Evolutionary conservation across 495 filamentous ascomycete species (phyloP), one percentile per base, ranked within the genome.

Genomic region (Aspergillus heteromorphus): DNA sequence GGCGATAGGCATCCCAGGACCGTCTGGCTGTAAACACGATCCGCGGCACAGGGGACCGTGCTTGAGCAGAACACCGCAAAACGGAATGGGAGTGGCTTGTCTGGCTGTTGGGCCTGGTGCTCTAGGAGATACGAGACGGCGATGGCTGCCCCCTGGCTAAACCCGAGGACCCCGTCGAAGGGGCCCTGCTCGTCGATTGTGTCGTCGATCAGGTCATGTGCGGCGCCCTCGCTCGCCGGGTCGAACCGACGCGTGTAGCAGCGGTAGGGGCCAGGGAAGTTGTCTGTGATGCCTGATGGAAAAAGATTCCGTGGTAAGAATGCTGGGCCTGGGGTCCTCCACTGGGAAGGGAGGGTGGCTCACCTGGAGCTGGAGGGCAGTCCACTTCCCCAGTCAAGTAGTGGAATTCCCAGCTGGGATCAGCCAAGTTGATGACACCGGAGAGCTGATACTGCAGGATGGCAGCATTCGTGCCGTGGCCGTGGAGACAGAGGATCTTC

Each of bases 401-500:
- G 34, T 53, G n/a, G 20, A 65, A 60, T 11, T 58, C 57, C 51
- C 55, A 61, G 52, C 36, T 59, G 11, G 59, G 54, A 40, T 61
- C 59, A 21, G 29, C 41, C 2, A n/a, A 4, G 23, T 49, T 43
- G 11, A 14, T 30, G 1, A 65, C 8, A 2, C n/a, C 21, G 18
- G 56, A 47, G 40, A 65, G 19, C 20, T 65, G 62, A 29, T 45
- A 45, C 40, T 58, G 45, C 43, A 65, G 51, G 43, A 60, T 43
- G 21, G 40, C 42, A 14, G 59, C 38, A 13, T 16, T 43, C 11
- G 56, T 62, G 13, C 62, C 62, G 23, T 45, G 54, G 6, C 62
- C 62, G 45, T 62, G 62, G 10, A 61, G 56, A 38, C 62, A 65
- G 29, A 65, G 51, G 19, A 65, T 60, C 31, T 31, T 51, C 62